Conservation (phyloP, 176 grass and related monocot species). For the Tuctoria greenei region DNA sequence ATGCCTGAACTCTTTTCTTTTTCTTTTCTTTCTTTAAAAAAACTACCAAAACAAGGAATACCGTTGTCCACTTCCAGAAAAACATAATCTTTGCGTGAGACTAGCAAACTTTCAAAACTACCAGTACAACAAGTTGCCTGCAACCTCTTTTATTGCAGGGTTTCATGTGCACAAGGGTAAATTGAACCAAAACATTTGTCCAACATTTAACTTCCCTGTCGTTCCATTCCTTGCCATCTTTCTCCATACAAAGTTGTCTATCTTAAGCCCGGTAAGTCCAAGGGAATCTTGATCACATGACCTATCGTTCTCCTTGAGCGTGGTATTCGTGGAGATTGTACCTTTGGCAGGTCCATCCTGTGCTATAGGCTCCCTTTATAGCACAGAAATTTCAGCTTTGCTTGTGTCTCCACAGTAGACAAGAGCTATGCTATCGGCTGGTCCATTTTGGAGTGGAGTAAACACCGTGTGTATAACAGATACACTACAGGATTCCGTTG, state of each 20-base stretch:
- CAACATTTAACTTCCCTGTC: slow-evolving; percentile 35
- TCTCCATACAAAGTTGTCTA: slow-evolving; percentile 35
- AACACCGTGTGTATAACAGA: slow-evolving; percentile 28
- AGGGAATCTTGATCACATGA: slow-evolving; percentile 40
- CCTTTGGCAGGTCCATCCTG: slow-evolving; percentile 42
- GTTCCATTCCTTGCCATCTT: slow-evolving; percentile 20
- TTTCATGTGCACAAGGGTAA: background rate
- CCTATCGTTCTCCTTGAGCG: slow-evolving; percentile 31
- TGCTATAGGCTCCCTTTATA: slow-evolving; percentile 36
- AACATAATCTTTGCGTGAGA: background rate
- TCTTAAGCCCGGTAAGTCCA: slow-evolving; percentile 13
- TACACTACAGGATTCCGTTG: too few species aligned
- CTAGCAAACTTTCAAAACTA: background rate
- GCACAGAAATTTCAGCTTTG: slow-evolving; percentile 37
- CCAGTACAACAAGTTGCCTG: background rate
- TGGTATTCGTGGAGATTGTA: slow-evolving; percentile 29
- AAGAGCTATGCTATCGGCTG: slow-evolving; percentile 44
- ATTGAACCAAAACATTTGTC: slow-evolving; percentile 30
- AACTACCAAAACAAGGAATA: background rate
- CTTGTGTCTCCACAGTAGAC: slow-evolving; percentile 5
- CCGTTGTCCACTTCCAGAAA: background rate
- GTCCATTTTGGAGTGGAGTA: slow-evolving; percentile 35
- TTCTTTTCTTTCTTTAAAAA: background rate
- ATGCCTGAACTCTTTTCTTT: background rate
- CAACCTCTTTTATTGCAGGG: background rate